A percentile compares a stretch with the other conserved stretches of the same genome.
phyloP scores from a whole-genome alignment of 1,284 basidiomycete genomes.

The Tilletia horrida region DNA sequence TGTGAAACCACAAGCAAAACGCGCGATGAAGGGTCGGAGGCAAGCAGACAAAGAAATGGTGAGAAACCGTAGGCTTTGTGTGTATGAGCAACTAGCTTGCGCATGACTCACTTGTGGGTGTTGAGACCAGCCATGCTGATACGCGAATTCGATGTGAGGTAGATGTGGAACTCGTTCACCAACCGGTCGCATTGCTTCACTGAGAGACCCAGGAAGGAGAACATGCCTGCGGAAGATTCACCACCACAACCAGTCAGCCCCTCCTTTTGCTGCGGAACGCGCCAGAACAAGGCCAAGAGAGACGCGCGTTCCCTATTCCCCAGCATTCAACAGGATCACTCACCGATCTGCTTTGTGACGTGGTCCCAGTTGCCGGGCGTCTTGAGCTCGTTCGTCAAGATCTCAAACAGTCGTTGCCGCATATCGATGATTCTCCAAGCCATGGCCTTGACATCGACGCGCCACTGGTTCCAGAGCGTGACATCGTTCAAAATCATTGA shows the following conservation, averaged over 20 bases:
- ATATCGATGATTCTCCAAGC: conserved; percentile 84
- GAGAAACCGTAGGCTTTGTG: too few species aligned
- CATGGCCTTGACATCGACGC: conserved; percentile 86
- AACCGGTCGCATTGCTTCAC: conserved; percentile 67
- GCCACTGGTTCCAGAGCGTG: conserved; percentile 78
- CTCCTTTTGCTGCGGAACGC: too few species aligned
- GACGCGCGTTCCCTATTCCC: neutral
- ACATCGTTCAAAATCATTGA: conserved; percentile 61
- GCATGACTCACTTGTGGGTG: conserved; percentile 62
- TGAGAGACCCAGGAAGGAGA: conserved; percentile 50
- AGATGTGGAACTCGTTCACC: conserved; percentile 76
- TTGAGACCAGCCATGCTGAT: conserved; percentile 92
- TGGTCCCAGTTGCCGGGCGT: conserved; percentile 84
- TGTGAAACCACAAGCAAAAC: neutral
- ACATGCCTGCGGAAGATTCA: conserved; percentile 45
- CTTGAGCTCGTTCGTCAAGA: conserved; percentile 76
- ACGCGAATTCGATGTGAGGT: conserved; percentile 78
- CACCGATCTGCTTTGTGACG: conserved; percentile 53
- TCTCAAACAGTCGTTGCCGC: conserved; percentile 72
- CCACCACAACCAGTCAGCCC: conserved; percentile 35
- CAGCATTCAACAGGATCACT: neutral
- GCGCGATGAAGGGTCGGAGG: neutral
- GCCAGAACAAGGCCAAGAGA: neutral
- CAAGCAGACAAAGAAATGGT: conserved; percentile 29
- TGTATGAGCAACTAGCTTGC: too few species aligned